Percentiles rank a stretch among this genome's conserved stretches.
These are phyloP conservation scores for Linum usitatissimum DNA, from an alignment of 345 rosid species.

Conservation along the genomic window DNA sequence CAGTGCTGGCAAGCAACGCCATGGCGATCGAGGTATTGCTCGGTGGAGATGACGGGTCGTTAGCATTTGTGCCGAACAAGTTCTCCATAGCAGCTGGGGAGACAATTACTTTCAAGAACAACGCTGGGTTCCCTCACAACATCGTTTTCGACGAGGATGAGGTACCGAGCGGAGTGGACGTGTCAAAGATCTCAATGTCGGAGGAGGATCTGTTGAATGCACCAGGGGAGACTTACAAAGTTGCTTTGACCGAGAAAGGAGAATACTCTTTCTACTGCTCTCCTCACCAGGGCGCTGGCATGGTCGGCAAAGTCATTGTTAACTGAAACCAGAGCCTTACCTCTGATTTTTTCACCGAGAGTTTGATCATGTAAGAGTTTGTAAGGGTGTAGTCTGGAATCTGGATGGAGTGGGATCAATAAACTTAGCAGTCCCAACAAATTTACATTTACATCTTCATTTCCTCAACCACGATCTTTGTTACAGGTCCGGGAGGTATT, in stretches of 20 bases:
- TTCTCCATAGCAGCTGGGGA: conserved; percentile 59
- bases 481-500: too few relatives aligned
- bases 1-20: conserved; percentile 66
- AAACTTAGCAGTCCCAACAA: too few relatives aligned
- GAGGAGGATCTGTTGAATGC: conserved; percentile 58
- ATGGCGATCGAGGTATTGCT: conserved; percentile 61
- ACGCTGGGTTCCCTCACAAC: conserved; percentile 88
- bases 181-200: conserved; percentile 59
- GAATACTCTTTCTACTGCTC: conserved; percentile 60
- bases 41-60: conserved; percentile 49
- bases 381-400: too few relatives aligned
- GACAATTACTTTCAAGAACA: conserved; percentile 84
- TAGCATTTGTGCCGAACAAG: conserved; percentile 53
- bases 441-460: too few relatives aligned
- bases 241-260: conserved; percentile 64
- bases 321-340: conserved; percentile 23
- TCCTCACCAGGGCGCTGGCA: conserved; percentile 95
- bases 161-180: conserved; percentile 79
- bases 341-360: too few relatives aligned
- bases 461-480: too few relatives aligned
- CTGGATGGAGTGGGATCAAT: too few relatives aligned
- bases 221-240: conserved; percentile 50
- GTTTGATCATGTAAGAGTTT: too few relatives aligned
- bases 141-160: conserved; percentile 78
- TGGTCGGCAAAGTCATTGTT: conserved; percentile 77